Conservation (phyloP, 169 alveolate species). For the Plasmodium malariae region DNA sequence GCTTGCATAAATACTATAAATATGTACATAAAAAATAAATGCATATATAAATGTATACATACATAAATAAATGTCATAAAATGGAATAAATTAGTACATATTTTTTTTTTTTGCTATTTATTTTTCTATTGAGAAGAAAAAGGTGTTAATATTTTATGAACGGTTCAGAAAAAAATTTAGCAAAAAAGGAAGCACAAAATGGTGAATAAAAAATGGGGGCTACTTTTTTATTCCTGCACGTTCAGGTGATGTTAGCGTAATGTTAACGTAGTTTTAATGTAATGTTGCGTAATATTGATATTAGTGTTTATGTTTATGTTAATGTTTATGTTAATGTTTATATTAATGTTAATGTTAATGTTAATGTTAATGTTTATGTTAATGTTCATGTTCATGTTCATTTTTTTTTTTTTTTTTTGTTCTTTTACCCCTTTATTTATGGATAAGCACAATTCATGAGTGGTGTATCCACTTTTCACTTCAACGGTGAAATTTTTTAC, state of each 20-base stretch:
- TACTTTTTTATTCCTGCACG: not conserved
- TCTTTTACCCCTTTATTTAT: not conserved
- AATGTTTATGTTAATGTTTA: no score
- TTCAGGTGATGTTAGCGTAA: no score
- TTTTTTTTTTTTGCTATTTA: not conserved
- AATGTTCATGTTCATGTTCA: not conserved
- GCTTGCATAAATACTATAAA: no score
- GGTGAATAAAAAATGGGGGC: not conserved
- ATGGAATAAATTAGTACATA: no score
- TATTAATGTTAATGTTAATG: no score
- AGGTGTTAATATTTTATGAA: not conserved
- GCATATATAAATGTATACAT: no score
- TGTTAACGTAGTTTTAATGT: no score
- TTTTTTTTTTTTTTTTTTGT: slow-evolving; percentile 30
- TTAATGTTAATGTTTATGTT: no score
- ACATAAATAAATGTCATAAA: no score
- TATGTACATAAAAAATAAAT: no score
- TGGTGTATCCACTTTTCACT: slow-evolving; percentile 53
- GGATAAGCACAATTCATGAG: not conserved
- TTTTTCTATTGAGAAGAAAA: not conserved
- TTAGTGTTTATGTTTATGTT: no score
- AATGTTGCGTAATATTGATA: no score
- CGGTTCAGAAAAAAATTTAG: not conserved
- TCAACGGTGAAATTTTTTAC: slow-evolving; percentile 24
- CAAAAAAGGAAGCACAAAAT: not conserved